Conservation (phyloP, 2,329 filamentous ascomycete species). For the Harringtonia lauricola region DNA sequence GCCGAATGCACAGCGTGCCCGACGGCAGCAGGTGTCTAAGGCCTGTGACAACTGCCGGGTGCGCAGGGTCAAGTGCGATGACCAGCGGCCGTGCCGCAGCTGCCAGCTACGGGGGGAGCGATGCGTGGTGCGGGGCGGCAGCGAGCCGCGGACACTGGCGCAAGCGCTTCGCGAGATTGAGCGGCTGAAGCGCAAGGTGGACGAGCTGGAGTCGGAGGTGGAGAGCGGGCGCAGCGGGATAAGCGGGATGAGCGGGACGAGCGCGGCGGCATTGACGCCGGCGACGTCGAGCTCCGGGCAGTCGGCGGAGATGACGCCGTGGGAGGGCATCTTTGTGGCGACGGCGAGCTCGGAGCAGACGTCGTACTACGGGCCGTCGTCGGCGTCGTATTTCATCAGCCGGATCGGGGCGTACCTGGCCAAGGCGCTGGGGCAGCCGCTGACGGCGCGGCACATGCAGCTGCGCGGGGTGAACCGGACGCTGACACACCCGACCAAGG, state of each 20-base stretch:
- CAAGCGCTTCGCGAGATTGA: conserved; percentile 7
- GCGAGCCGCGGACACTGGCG: conserved; percentile 2
- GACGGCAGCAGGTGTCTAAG: conserved; percentile 5
- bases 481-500: conserved; percentile 4
- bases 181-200: neutral
- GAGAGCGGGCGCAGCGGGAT: neutral
- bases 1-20: no score
- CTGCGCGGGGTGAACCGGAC: conserved; percentile 9
- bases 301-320: conserved; percentile 4
- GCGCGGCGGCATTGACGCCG: no score
- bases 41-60: conserved; percentile 7
- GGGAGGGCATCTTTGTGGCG: conserved; percentile 23
- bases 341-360: conserved; percentile 23
- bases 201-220: conserved; percentile 2
- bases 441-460: conserved; percentile 4
- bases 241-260: no score
- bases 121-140: neutral
- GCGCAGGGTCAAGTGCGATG: conserved; percentile 5
- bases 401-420: conserved; percentile 27
- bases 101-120: conserved; percentile 1
- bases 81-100: conserved; percentile 1
- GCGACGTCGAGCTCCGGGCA: neutral
- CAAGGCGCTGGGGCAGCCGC: conserved; percentile 18
- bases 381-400: conserved; percentile 31
- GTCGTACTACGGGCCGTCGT: conserved; percentile 32